Percentiles rank a stretch among this genome's conserved stretches.
Conservation (phyloP, 306 rosid species). For the Cercis canadensis region DNA sequence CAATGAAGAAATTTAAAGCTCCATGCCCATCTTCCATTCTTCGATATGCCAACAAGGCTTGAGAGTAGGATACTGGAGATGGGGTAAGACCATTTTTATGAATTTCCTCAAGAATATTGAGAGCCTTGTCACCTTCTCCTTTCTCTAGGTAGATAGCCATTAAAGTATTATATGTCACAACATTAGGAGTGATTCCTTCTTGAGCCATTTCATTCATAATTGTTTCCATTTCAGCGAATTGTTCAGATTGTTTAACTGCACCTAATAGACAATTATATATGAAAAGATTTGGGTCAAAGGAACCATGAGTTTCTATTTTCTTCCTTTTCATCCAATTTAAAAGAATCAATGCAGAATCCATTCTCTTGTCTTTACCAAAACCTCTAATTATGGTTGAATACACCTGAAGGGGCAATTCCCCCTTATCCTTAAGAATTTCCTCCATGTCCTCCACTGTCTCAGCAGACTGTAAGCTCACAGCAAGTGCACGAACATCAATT, state of each 20-base stretch:
- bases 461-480: slow-evolving; percentile 54
- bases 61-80: slow-evolving; percentile 80
- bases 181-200: slow-evolving; percentile 68
- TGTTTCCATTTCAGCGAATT: slow-evolving; percentile 58
- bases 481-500: slow-evolving; percentile 77
- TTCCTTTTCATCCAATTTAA: slow-evolving; percentile 85
- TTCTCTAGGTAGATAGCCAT: slow-evolving; percentile 81
- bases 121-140: slow-evolving; percentile 65
- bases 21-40: slow-evolving; percentile 81
- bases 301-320: slow-evolving; percentile 61
- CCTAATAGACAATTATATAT: slow-evolving; percentile 82
- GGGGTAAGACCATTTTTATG: slow-evolving; percentile 63
- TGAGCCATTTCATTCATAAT: slow-evolving; percentile 69
- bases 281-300: slow-evolving; percentile 70
- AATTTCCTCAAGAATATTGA: slow-evolving; percentile 69
- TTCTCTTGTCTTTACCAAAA: slow-evolving; percentile 77
- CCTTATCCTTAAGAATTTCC: slow-evolving; percentile 73
- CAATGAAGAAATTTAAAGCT: slow-evolving; percentile 71
- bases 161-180: slow-evolving; percentile 77
- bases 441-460: slow-evolving; percentile 78
- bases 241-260: slow-evolving; percentile 76
- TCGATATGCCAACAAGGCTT: slow-evolving; percentile 75
- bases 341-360: slow-evolving; percentile 72
- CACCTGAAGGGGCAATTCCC: slow-evolving; percentile 81
- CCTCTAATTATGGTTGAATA: slow-evolving; percentile 77